Evolutionary conservation across 805 yeast species (phyloP).

Genomic region (Cyberlindnera xishuangbannaensis): DNA sequence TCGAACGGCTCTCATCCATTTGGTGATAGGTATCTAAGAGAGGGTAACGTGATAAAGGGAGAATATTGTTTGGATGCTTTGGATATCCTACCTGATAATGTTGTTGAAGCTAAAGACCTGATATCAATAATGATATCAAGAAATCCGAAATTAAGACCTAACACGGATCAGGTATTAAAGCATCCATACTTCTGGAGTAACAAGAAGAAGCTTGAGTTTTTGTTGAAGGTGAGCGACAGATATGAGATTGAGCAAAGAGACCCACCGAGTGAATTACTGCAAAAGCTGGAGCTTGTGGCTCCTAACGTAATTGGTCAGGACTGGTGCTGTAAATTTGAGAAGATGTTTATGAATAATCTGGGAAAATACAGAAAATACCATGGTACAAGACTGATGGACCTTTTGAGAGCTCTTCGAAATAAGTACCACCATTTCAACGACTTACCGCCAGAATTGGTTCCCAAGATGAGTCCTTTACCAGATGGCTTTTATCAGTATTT

Average conservation of each 20-base stretch:
- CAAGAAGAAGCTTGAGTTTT: slow-evolving; percentile 71
- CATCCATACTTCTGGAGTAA: slow-evolving; percentile 89
- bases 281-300: slow-evolving; percentile 49
- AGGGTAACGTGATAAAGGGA: slow-evolving; percentile 78
- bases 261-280: slow-evolving; percentile 61
- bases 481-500: slow-evolving; percentile 80
- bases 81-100: slow-evolving; percentile 30
- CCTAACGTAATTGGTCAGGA: slow-evolving; percentile 51
- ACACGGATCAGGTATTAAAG: slow-evolving; percentile 55
- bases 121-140: slow-evolving; percentile 64
- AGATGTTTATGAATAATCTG: slow-evolving; percentile 69
- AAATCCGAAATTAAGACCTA: slow-evolving; percentile 68
- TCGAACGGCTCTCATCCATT: slow-evolving; percentile 88
- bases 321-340: slow-evolving; percentile 75
- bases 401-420: slow-evolving; percentile 84
- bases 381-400: slow-evolving; percentile 71
- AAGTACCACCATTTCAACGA: slow-evolving; percentile 95
- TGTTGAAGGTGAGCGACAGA: slow-evolving; percentile 83
- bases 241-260: slow-evolving; percentile 81
- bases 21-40: slow-evolving; percentile 87
- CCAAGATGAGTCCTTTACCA: slow-evolving; percentile 73
- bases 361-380: slow-evolving; percentile 90
- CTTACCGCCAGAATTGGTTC: slow-evolving; percentile 60
- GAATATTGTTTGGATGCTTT: slow-evolving; percentile 32
- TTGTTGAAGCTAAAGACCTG: slow-evolving; percentile 65